Conservation (phyloP, 768 basidiomycete genomes). For the Suillus tomentosus region DNA sequence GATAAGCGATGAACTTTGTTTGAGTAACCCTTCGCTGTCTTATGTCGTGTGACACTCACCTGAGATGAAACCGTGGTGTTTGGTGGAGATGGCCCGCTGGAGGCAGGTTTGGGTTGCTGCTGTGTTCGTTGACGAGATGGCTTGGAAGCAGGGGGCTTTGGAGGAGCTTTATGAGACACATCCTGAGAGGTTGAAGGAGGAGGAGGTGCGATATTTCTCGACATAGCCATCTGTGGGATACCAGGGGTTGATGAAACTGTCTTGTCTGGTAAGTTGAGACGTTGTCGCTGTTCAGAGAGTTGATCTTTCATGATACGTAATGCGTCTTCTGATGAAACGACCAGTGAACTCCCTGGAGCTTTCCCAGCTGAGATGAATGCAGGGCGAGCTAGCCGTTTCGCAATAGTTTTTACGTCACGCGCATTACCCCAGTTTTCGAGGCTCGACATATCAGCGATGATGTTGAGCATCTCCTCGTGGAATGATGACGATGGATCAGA, state of each 20-base stretch:
- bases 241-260: constrained; percentile 13
- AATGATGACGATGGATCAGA: constrained; percentile 29
- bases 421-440: constrained; percentile 71
- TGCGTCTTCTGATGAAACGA: constrained; percentile 24
- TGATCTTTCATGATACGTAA: constrained; percentile 28
- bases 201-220: constrained; percentile 24
- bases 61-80: neutral
- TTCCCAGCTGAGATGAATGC: constrained; percentile 37
- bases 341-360: constrained; percentile 26
- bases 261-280: constrained; percentile 25
- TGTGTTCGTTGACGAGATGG: constrained; percentile 10
- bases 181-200: constrained; percentile 24
- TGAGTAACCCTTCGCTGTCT: neutral
- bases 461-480: constrained; percentile 39
- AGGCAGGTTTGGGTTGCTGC: neutral
- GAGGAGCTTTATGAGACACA: constrained; percentile 21
- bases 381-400: constrained; percentile 46
- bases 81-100: constrained; percentile 3
- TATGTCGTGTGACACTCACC: neutral
- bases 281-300: constrained; percentile 27
- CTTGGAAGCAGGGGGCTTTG: constrained; percentile 15
- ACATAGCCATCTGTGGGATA: constrained; percentile 19
- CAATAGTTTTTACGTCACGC: constrained; percentile 58
- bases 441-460: constrained; percentile 43
- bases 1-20: neutral